phyloP scores from a whole-genome alignment of 495 filamentous ascomycete genomes.

The Lasiosphaeria miniovina region DNA sequence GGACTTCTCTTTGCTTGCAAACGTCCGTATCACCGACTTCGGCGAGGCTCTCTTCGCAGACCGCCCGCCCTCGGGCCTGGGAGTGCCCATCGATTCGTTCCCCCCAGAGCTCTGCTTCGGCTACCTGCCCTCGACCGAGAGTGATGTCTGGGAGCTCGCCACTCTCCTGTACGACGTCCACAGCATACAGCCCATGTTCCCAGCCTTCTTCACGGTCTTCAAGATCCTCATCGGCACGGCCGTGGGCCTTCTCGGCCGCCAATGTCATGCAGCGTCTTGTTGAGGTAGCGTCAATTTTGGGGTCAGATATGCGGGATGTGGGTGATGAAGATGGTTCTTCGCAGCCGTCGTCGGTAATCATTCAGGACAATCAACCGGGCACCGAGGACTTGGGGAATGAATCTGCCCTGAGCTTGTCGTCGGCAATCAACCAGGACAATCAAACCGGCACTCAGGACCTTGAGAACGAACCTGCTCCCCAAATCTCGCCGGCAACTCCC shows the following conservation, averaged over 20 bases:
- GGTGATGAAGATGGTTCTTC: no score
- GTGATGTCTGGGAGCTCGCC: conserved; percentile 8
- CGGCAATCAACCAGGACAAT: no score
- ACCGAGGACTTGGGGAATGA: no score
- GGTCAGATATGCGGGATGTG: no score
- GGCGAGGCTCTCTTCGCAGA: not conserved
- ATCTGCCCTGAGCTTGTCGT: no score
- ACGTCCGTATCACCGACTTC: not conserved
- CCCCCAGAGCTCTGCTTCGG: conserved; percentile 3
- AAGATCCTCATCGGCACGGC: not conserved
- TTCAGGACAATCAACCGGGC: no score
- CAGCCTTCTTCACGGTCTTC: not conserved
- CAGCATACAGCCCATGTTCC: not conserved
- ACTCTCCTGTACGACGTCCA: not conserved
- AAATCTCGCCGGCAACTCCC: no score
- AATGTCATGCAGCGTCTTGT: no score
- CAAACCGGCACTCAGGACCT: no score
- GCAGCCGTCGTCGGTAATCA: no score
- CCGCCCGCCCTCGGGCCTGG: not conserved
- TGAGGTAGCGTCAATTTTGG: no score
- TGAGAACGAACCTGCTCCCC: no score
- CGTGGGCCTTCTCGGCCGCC: not conserved
- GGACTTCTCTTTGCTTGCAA: not conserved
- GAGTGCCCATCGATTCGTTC: not conserved
- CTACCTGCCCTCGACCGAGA: not conserved